Conservation (phyloP, 108 stramenopile genomes). For the Ochromonas danica region DNA sequence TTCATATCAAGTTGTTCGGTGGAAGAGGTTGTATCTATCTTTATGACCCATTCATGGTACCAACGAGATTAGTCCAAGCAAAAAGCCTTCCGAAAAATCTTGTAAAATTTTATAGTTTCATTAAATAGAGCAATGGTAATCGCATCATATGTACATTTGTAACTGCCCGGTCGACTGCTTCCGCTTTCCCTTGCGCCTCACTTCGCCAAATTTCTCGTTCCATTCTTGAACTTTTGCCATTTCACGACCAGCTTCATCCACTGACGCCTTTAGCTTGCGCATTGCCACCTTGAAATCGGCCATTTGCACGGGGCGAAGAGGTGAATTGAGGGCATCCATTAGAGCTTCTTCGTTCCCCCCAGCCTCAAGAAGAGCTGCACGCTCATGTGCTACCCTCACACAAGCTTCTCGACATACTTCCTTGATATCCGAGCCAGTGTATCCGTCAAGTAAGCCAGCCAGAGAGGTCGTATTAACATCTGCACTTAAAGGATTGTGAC, state of each 20-base stretch:
- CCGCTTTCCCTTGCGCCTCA: background rate
- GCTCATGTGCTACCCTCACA: conserved; percentile 90
- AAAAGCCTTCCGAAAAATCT: no score
- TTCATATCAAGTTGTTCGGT: no score
- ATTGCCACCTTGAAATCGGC: conserved; percentile 80
- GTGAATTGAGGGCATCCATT: conserved; percentile 44
- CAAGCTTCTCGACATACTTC: conserved; percentile 93
- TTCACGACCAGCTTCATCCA: conserved; percentile 88
- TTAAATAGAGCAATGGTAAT: no score
- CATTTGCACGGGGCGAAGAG: conserved; percentile 81
- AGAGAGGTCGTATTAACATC: conserved; percentile 78
- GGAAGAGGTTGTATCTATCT: no score
- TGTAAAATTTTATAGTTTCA: no score
- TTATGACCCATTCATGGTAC: no score
- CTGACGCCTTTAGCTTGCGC: conserved; percentile 82
- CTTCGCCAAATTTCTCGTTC: conserved; percentile 94
- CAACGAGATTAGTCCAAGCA: no score
- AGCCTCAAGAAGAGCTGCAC: conserved; percentile 70
- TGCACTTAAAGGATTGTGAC: conserved; percentile 61
- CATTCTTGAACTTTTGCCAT: conserved; percentile 85
- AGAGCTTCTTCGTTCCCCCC: background rate
- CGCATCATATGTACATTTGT: background rate
- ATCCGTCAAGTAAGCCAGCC: conserved; percentile 84
- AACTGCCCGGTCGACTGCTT: background rate
- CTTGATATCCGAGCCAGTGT: conserved; percentile 92